These are phyloP conservation scores for Penicillium palitans DNA, from an alignment of 2,329 filamentous ascomycete genomes.

Conservation along the genomic window DNA sequence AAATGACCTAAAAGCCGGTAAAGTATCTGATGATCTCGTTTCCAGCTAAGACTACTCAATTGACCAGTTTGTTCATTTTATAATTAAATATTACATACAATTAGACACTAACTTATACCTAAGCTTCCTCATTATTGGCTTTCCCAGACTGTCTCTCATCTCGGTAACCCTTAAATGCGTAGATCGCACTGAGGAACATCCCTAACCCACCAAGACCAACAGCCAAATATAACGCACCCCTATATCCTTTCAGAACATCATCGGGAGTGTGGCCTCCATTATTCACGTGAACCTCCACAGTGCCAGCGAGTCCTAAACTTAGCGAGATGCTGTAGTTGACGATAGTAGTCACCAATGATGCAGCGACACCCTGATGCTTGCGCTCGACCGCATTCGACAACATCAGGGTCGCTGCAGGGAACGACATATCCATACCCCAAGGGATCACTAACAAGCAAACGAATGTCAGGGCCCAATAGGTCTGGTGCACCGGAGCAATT, in stretches of 20 bases:
- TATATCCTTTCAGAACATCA: conserved; percentile 41
- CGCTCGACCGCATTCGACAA: conserved; percentile 54
- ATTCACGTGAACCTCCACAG: conserved; percentile 56
- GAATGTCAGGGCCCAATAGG: too few species aligned
- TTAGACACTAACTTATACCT: too few species aligned
- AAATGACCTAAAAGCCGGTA: too few species aligned
- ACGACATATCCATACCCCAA: conserved; percentile 46
- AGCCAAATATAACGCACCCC: conserved; percentile 45
- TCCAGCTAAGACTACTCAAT: too few species aligned
- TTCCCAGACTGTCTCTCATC: not conserved
- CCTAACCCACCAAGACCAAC: conserved; percentile 37
- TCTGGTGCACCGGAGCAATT: too few species aligned
- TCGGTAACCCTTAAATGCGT: conserved; percentile 16
- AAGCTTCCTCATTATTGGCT: not conserved
- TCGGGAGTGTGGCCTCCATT: conserved; percentile 36
- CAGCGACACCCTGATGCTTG: conserved; percentile 54
- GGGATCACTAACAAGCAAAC: too few species aligned
- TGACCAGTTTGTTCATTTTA: too few species aligned
- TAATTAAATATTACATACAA: too few species aligned
- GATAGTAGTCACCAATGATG: conserved; percentile 61
- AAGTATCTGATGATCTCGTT: too few species aligned
- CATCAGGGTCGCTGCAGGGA: conserved; percentile 62
- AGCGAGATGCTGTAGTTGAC: conserved; percentile 70
- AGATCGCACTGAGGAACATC: conserved; percentile 22
- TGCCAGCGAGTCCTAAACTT: conserved; percentile 66